Base-by-base conservation (phyloP, 352 stramenopile species). In the Phytophthora fragariae region DNA sequence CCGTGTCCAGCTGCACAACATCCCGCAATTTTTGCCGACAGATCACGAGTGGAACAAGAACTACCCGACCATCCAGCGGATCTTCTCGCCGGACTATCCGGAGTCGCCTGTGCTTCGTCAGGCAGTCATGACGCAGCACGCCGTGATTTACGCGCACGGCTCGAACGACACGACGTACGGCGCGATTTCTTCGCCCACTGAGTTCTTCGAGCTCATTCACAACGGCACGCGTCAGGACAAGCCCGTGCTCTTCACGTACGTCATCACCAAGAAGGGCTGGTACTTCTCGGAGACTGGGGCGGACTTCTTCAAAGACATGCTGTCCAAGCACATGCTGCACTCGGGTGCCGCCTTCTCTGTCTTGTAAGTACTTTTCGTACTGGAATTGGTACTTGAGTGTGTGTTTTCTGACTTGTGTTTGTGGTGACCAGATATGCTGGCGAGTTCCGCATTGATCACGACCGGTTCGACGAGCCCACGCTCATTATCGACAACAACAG, bases 401-500 rank as follows among this genome's bases (percentile, higher is more conserved):
- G 2, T 44, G 1, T 14, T 44, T 44, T 8, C 12, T 44, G 35
- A 44, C 35, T 44, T 44, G 35, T 44, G 35, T 5, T 14, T 44
- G 35, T 54, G n/a, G 14, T 41, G 19, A 21, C 15, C 56, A 77
- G 60, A 24, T 79, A 79, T 12, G 73, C 73, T 4, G 73, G 73
- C 14, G 75, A 81, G 47, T 81, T 81, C 56, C 67, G 58, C 37
- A 59, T 81, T 2, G 54, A 79, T 27, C 61, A 37, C 15, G 29
- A 55, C 8, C 14, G n/a, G 11, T 57, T 66, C 7, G 50, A 63
- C 17, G 67, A 65, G 0, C 29, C 46, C 19, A 81, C 73, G 24
- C 71, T 81, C 2, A 41, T 81, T 11, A 76, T 81, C 21, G 75
- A 81, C 71, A 81, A 81, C 59, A 74, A 81, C 33, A 81, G 75